These are phyloP conservation scores for Lolium perenne DNA, from an alignment of 176 grass and related monocot genomes.

Conservation along the genomic window DNA sequence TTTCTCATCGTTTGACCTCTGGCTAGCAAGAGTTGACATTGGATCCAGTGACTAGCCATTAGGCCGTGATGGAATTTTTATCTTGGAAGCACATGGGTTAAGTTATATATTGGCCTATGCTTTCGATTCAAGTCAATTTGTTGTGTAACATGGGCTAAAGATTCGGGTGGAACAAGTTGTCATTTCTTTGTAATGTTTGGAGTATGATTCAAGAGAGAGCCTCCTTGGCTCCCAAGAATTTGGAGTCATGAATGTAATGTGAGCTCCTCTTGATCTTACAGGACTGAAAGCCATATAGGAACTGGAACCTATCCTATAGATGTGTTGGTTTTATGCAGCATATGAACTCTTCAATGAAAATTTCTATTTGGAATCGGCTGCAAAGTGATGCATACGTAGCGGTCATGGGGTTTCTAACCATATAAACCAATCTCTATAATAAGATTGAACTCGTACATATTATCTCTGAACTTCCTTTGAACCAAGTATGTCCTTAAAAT, in stretches of 20 bases:
- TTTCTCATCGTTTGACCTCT: slow-evolving; percentile 36
- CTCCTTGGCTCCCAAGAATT: background rate
- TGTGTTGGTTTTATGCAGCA: background rate
- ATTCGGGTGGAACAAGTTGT: background rate
- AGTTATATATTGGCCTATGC: background rate
- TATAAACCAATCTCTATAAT: background rate
- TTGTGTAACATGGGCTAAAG: background rate
- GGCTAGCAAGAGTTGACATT: background rate
- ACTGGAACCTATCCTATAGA: background rate
- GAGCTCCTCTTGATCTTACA: background rate
- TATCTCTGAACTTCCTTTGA: background rate
- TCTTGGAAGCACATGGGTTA: slow-evolving; percentile 14
- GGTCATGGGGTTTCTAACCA: background rate
- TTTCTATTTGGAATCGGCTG: background rate
- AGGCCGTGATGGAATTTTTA: background rate
- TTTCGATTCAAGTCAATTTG: slow-evolving; percentile 21
- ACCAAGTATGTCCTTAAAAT: background rate
- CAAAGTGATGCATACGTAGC: background rate
- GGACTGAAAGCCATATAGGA: background rate
- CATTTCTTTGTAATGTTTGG: background rate
- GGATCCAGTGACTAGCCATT: slow-evolving; percentile 15
- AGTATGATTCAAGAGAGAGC: background rate
- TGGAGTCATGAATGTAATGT: background rate
- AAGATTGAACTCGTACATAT: background rate
- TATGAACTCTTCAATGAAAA: background rate